Conservation (phyloP, 2,329 filamentous ascomycete species). For the Xylariaceae sp. region DNA sequence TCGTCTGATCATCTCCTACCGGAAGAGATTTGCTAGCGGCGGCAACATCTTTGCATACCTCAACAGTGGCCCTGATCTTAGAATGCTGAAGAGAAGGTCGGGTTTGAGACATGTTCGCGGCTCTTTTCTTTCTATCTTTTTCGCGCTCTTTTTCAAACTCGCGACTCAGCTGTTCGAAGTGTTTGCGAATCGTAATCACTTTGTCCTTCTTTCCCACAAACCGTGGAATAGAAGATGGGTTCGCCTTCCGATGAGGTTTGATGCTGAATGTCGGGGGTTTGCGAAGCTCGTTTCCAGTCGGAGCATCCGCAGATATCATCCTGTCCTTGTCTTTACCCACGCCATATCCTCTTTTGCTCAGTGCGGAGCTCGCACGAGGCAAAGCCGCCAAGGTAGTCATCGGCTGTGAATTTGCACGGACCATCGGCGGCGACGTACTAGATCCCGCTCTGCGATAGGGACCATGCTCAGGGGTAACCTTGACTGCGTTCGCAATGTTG, state of each 20-base stretch:
- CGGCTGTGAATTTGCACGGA: conserved; percentile 50
- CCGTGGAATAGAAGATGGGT: conserved; percentile 78
- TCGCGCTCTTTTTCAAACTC: conserved; percentile 95
- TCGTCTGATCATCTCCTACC: conserved; percentile 55
- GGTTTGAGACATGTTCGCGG: conserved; percentile 68
- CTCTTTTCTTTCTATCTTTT: conserved; percentile 74
- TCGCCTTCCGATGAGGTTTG: conserved; percentile 61
- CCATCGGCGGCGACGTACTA: conserved; percentile 47
- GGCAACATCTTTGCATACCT: conserved; percentile 90
- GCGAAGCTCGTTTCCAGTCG: conserved; percentile 31
- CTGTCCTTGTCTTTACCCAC: conserved; percentile 31
- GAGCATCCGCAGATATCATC: conserved; percentile 22
- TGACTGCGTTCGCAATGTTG: conserved; percentile 18
- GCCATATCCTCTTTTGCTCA: conserved; percentile 38
- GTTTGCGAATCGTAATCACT: conserved; percentile 86
- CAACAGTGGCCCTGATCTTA: conserved; percentile 90
- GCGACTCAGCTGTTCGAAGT: conserved; percentile 93
- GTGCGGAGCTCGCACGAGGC: conserved; percentile 42
- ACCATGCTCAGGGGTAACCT: conserved; percentile 32
- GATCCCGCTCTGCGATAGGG: conserved; percentile 42
- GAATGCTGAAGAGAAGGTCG: conserved; percentile 79
- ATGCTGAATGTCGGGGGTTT: conserved; percentile 34
- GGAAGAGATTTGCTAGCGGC: conserved; percentile 77
- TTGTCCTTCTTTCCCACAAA: conserved; percentile 74
- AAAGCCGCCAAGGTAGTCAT: conserved; percentile 36